These are phyloP conservation scores for Dryas alaskensis DNA, from an alignment of 306 rosid species.

Conservation along the genomic window DNA sequence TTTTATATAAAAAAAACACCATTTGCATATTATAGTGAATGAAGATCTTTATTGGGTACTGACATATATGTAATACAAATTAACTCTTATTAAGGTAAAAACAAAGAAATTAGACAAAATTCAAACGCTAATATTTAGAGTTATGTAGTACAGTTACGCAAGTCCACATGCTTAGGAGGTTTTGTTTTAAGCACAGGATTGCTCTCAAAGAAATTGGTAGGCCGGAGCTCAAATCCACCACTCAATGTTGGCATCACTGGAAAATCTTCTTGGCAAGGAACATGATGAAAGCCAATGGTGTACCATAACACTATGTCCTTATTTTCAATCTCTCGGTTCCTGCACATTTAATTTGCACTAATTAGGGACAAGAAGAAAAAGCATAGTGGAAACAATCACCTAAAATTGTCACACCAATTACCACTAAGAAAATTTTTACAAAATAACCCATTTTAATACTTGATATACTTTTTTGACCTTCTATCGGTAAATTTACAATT, in stretches of 20 bases:
- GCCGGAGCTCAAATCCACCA: conserved; percentile 51
- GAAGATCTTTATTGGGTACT: not conserved
- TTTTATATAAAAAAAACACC: too few species aligned
- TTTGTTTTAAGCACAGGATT: conserved; percentile 51
- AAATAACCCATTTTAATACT: too few species aligned
- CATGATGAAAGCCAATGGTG: conserved; percentile 61
- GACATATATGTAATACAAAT: not conserved
- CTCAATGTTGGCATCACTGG: conserved; percentile 68
- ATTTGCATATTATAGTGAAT: too few species aligned
- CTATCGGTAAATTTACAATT: too few species aligned
- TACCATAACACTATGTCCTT: conserved; percentile 45
- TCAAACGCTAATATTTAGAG: not conserved
- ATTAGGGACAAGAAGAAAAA: too few species aligned
- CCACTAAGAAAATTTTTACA: too few species aligned
- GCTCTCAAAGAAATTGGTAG: conserved; percentile 72
- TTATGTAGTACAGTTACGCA: conserved; percentile 13
- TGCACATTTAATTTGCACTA: not conserved
- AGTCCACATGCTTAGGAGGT: conserved; percentile 21
- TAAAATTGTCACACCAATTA: not conserved
- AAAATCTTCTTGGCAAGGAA: conserved; percentile 63
- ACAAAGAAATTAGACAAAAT: not conserved
- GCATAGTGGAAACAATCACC: not conserved
- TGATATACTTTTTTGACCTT: too few species aligned
- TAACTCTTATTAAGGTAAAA: not conserved
- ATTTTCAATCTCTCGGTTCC: conserved; percentile 23